Percentiles rank a stretch among this genome's conserved stretches.
phyloP scores from a whole-genome alignment of 108 stramenopile genomes.

The Seminavis robusta region DNA sequence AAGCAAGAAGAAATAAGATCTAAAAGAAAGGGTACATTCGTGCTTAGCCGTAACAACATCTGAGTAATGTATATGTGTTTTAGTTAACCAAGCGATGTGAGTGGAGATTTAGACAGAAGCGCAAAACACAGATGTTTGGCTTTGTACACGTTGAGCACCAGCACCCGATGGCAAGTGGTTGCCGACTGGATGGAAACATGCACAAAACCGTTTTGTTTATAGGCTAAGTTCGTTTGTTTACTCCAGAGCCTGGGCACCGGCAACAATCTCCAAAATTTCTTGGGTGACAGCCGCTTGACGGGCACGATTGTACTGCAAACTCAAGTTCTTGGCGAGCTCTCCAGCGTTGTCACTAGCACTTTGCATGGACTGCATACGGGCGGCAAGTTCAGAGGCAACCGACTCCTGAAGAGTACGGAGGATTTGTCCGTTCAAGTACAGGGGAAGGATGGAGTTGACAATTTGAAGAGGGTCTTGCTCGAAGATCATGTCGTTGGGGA shows the following conservation, averaged over 20 bases:
- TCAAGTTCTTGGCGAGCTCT: slow-evolving; percentile 74
- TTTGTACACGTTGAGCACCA: too few relatives aligned
- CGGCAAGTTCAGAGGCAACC: slow-evolving; percentile 93
- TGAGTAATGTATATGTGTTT: too few relatives aligned
- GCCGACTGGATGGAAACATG: neutral
- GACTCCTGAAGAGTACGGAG: slow-evolving; percentile 93
- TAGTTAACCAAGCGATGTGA: too few relatives aligned
- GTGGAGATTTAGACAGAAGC: too few relatives aligned
- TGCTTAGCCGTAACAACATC: too few relatives aligned
- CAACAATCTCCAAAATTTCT: slow-evolving; percentile 95
- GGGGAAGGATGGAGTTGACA: slow-evolving; percentile 94
- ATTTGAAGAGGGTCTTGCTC: slow-evolving; percentile 97
- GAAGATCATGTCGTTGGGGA: slow-evolving; percentile 96
- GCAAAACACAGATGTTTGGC: too few relatives aligned
- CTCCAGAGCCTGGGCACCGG: slow-evolving; percentile 85
- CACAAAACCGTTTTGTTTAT: neutral
- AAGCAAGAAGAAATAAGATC: too few relatives aligned
- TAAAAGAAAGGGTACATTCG: too few relatives aligned
- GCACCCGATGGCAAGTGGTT: neutral
- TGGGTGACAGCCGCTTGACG: slow-evolving; percentile 94
- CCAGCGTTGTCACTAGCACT: slow-evolving; percentile 94
- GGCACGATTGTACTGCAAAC: slow-evolving; percentile 89
- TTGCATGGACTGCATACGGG: slow-evolving; percentile 97
- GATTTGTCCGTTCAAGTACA: slow-evolving; percentile 95
- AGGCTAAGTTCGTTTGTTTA: slow-evolving; percentile 21